These are phyloP conservation scores for Stephanodiscus minutulus DNA, from an alignment of 108 stramenopile species.

Conservation along the genomic window DNA sequence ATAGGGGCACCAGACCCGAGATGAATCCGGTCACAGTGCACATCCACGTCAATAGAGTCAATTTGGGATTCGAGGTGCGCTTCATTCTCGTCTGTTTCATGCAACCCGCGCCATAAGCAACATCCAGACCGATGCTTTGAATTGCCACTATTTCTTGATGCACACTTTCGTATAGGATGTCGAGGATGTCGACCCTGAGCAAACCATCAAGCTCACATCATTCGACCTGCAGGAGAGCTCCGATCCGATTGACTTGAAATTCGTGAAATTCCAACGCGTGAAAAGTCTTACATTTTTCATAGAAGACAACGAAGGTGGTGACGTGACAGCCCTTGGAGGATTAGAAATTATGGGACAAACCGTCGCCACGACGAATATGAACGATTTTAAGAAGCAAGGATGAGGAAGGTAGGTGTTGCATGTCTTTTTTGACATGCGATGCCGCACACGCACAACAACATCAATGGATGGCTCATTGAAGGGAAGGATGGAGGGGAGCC, in stretches of 20 bases:
- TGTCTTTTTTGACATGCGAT: constrained; percentile 18
- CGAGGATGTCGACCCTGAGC: constrained; percentile 87
- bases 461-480: background rate
- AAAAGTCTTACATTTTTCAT: constrained; percentile 79
- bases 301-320: constrained; percentile 88
- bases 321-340: constrained; percentile 74
- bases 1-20: constrained; percentile 71
- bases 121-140: background rate
- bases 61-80: constrained; percentile 79
- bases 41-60: constrained; percentile 77
- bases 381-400: constrained; percentile 82
- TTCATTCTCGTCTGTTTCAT: background rate
- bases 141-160: background rate
- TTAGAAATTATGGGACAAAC: constrained; percentile 71
- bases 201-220: constrained; percentile 69
- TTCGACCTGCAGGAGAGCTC: constrained; percentile 71
- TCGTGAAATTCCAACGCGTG: constrained; percentile 87
- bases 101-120: background rate
- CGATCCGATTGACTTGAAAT: constrained; percentile 63
- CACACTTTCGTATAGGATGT: constrained; percentile 48
- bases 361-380: constrained; percentile 81
- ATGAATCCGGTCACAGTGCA: constrained; percentile 71
- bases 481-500: background rate
- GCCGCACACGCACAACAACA: background rate
- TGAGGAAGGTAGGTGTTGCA: constrained; percentile 56